These are phyloP conservation scores for Tetrapisispora taiwanensis DNA, from an alignment of 805 yeast species.

Conservation along the genomic window DNA sequence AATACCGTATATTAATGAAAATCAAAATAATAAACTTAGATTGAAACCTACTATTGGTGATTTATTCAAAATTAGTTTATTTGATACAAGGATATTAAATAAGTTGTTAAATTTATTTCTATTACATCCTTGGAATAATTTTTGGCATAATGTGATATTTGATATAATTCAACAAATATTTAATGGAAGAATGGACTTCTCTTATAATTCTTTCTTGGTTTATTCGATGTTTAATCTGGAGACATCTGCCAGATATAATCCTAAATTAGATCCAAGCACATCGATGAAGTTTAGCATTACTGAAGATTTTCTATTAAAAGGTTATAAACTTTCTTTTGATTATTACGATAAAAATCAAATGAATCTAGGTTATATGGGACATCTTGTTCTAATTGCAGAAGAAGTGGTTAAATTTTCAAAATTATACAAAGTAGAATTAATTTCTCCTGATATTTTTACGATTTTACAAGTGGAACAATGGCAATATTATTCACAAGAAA, in stretches of 20 bases:
- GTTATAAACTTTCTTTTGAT: constrained; percentile 49
- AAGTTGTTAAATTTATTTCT: constrained; percentile 68
- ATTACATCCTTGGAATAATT: constrained; percentile 91
- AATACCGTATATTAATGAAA: constrained; percentile 30
- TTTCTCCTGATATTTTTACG: constrained; percentile 24
- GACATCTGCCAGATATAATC: constrained; percentile 12
- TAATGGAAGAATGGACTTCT: constrained; percentile 76
- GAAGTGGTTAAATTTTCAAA: constrained; percentile 80
- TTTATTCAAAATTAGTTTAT: constrained; percentile 66
- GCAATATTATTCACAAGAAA: constrained; percentile 22
- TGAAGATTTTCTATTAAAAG: constrained; percentile 48
- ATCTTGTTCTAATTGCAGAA: constrained; percentile 83
- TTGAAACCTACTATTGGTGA: constrained; percentile 74
- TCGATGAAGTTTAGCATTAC: constrained; percentile 44
- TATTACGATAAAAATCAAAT: constrained; percentile 51
- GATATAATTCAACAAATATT: constrained; percentile 91
- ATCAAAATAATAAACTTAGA: constrained; percentile 36
- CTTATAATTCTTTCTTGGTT: constrained; percentile 70
- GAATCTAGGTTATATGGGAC: constrained; percentile 95
- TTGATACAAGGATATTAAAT: constrained; percentile 60
- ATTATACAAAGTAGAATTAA: constrained; percentile 30
- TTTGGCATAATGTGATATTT: constrained; percentile 92
- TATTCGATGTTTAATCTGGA: constrained; percentile 24
- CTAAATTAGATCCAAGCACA: background rate
- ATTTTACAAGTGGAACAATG: constrained; percentile 18